Evolutionary conservation across 805 yeast genomes (phyloP).

Genomic region (Myxozyma mucilagina): DNA sequence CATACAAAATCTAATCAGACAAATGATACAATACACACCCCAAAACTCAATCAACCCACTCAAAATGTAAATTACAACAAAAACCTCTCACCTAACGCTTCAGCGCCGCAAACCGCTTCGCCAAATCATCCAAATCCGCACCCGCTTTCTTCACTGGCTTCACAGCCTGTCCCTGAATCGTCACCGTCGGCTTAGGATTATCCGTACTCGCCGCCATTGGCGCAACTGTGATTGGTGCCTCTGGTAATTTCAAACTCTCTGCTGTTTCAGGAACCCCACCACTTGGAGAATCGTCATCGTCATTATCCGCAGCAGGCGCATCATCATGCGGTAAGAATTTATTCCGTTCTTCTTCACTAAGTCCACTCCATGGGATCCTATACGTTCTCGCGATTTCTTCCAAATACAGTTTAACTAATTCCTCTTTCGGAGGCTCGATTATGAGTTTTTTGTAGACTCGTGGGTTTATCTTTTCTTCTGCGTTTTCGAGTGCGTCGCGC

Average conservation of each 20-base stretch:
- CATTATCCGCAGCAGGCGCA: conserved; percentile 37
- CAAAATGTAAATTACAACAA: too few relatives aligned
- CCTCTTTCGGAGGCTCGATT: conserved; percentile 64
- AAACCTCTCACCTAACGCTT: conserved; percentile 35
- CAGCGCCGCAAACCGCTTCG: conserved; percentile 76
- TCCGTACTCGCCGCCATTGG: conserved; percentile 40
- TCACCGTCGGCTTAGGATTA: conserved; percentile 39
- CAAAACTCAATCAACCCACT: too few relatives aligned
- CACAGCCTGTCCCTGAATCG: conserved; percentile 28
- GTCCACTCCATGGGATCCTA: conserved; percentile 67
- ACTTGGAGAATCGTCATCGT: conserved; percentile 42
- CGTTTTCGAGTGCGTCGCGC: conserved; percentile 54
- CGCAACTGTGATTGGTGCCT: conserved; percentile 38
- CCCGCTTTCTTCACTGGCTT: conserved; percentile 7
- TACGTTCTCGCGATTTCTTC: conserved; percentile 81
- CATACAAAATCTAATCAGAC: too few relatives aligned
- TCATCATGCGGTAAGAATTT: conserved; percentile 37
- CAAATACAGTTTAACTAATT: conserved; percentile 67
- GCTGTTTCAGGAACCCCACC: conserved; percentile 35
- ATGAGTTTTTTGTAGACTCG: conserved; percentile 63
- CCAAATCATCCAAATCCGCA: conserved; percentile 61
- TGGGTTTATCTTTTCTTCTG: conserved; percentile 58
- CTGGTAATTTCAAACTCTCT: conserved; percentile 36
- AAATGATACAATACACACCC: too few relatives aligned
- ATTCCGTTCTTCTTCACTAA: conserved; percentile 39